phyloP scores from a whole-genome alignment of 208 protist species.

The Jaenimonas drosophilae region DNA sequence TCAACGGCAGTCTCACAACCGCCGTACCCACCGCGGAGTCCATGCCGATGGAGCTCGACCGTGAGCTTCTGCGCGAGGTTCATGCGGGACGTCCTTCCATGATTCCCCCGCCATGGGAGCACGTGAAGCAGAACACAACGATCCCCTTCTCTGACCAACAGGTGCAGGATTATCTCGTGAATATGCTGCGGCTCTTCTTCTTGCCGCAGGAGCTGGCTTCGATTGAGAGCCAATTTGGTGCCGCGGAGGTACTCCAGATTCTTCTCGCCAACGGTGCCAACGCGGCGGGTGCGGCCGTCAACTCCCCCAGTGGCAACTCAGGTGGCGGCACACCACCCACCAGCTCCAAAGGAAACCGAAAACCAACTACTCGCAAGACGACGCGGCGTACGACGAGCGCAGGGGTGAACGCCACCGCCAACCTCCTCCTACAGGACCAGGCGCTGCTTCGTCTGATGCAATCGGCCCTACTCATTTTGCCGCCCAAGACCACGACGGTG shows the following conservation, averaged over 20 bases:
- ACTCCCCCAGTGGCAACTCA: background rate
- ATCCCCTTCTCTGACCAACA: slow-evolving; percentile 1
- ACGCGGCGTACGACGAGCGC: slow-evolving; percentile 1
- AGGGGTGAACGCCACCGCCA: slow-evolving; percentile 2
- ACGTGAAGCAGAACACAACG: background rate
- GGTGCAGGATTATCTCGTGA: slow-evolving; percentile 4
- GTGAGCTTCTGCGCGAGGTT: slow-evolving; percentile 9
- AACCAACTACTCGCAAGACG: too few relatives aligned
- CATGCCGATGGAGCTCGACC: slow-evolving; percentile 1
- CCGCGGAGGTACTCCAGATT: slow-evolving; percentile 20
- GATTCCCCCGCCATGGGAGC: slow-evolving; percentile 52
- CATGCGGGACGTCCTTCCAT: slow-evolving; percentile 26
- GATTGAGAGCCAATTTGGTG: slow-evolving; percentile 42
- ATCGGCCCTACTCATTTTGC: background rate
- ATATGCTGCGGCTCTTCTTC: slow-evolving; percentile 27
- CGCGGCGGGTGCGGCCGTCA: slow-evolving; percentile 1
- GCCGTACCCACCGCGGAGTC: background rate
- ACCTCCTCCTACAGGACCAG: slow-evolving; percentile 6
- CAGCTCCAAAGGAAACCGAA: background rate
- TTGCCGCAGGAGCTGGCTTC: slow-evolving; percentile 35
- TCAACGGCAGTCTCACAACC: background rate
- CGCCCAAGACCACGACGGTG: background rate
- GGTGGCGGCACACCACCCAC: background rate
- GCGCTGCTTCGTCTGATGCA: slow-evolving; percentile 5
- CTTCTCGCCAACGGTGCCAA: slow-evolving; percentile 5